phyloP scores from a whole-genome alignment of 2,329 filamentous ascomycete species.

The Penicillium italicum region DNA sequence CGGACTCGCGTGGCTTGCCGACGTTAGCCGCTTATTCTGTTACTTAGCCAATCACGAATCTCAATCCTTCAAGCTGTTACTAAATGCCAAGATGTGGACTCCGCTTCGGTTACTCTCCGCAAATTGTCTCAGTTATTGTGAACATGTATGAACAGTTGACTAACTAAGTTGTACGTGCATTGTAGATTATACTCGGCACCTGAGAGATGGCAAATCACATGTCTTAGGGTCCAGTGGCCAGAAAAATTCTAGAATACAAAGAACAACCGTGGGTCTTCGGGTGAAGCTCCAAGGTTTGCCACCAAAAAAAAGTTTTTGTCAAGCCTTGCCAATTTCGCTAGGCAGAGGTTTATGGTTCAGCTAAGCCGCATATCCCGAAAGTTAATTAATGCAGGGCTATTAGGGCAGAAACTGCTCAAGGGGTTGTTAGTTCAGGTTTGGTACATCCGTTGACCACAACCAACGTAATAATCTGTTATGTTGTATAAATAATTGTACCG shows the following conservation, averaged over 20 bases:
- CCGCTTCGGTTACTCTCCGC: not conserved
- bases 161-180: not conserved
- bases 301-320: not conserved
- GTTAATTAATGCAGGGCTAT: not conserved
- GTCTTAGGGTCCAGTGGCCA: not conserved
- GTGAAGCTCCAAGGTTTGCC: constrained; percentile 7
- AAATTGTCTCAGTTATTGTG: not conserved
- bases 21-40: constrained; percentile 12
- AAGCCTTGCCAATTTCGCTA: not conserved
- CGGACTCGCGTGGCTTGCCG: constrained; percentile 10
- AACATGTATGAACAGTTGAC: not conserved
- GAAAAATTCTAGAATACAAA: not conserved
- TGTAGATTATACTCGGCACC: not conserved
- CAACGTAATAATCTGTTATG: not conserved
- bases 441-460: too few species aligned
- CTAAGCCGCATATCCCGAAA: not conserved
- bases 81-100: constrained; percentile 4
- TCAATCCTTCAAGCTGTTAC: constrained; percentile 6
- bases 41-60: not conserved
- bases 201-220: not conserved
- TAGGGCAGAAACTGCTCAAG: not conserved
- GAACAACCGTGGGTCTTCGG: constrained; percentile 4
- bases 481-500: not conserved
- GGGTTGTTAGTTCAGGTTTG: too few species aligned
- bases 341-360: not conserved